Evolutionary conservation across 148 eudicot genomes (phyloP), one percentile per base, ranked within the genome.

Genomic region (Fagopyrum tataricum): DNA sequence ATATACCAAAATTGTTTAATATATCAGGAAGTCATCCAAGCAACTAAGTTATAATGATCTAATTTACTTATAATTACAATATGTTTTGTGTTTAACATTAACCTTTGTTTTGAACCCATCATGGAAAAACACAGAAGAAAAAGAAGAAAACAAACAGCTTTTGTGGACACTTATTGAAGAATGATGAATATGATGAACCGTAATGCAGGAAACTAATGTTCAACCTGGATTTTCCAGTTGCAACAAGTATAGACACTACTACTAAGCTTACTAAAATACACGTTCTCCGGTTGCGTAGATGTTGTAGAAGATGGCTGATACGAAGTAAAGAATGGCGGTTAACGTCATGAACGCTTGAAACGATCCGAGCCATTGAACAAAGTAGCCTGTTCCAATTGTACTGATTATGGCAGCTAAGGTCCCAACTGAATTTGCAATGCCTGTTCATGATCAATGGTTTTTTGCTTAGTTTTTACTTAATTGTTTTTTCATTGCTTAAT

Each of bases 361-460:
- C 5, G 97, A 95, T 78, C 99, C 99, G 18, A 91, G 83, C 97
- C 99, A 90, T 47, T 91, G 88, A 18, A 95, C 93, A 56, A 95
- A 91, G 79, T 83, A 88, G 14, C 99, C 99, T 13, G 97, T 84
- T 12, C 97, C 96, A 11, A 95, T 88, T 41, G 97, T 95, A 69
- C 99, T 92, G 7, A 91, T 76, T 75, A 95, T 92, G 20, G 99
- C 99, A 18, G 96, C 99, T 67, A 95, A 72, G 52, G 99, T 91
- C 72, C 97, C 99, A 5, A 73, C 88, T 53, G 94, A 93, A 79
- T 95, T 95, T 39, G 99, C 83, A 51, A 95, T 88, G 21, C 98
- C 98, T 95, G 89, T 48, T 64, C 67, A 61, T 24, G 10, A 20
- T 12, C 17, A 26, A 61, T 24, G 17, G 26, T 2, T 23, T 59